phyloP scores from a whole-genome alignment of 179 eudicot genomes.

The Corrigiola litoralis region DNA sequence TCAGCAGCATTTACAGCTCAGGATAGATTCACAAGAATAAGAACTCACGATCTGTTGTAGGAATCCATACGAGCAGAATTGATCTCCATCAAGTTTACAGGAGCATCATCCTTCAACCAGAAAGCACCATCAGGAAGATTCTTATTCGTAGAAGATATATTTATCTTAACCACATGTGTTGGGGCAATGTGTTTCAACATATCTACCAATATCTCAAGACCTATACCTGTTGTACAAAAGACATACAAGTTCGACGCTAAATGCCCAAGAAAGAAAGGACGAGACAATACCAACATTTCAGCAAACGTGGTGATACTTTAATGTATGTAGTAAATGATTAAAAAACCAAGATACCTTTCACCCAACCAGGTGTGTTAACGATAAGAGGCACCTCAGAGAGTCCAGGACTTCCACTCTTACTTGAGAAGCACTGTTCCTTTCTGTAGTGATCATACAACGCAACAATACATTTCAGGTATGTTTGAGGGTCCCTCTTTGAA shows the following conservation, averaged over 20 bases:
- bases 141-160: constrained; percentile 50
- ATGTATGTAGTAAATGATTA: not conserved
- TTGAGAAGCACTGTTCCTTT: constrained; percentile 28
- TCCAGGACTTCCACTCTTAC: constrained; percentile 30
- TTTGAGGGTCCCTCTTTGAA: constrained; percentile 69
- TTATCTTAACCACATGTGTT: constrained; percentile 79
- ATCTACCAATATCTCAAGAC: constrained; percentile 63
- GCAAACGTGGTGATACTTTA: not conserved
- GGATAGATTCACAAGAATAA: not conserved
- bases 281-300: not conserved
- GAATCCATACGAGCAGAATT: constrained; percentile 65
- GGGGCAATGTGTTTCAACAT: constrained; percentile 67
- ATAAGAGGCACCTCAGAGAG: constrained; percentile 58
- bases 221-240: constrained; percentile 54
- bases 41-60: constrained; percentile 66
- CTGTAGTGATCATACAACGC: constrained; percentile 57
- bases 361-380: constrained; percentile 90
- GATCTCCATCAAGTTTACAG: constrained; percentile 54
- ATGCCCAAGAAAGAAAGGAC: not conserved
- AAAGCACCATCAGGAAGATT: constrained; percentile 79
- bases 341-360: constrained; percentile 51
- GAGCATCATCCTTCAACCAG: constrained; percentile 49
- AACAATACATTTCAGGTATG: constrained; percentile 47
- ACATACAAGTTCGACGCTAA: not conserved
- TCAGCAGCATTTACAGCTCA: not conserved